Evolutionary conservation across 306 rosid species (phyloP), one percentile per base, ranked within the genome.

Genomic region (Trifolium dubium): DNA sequence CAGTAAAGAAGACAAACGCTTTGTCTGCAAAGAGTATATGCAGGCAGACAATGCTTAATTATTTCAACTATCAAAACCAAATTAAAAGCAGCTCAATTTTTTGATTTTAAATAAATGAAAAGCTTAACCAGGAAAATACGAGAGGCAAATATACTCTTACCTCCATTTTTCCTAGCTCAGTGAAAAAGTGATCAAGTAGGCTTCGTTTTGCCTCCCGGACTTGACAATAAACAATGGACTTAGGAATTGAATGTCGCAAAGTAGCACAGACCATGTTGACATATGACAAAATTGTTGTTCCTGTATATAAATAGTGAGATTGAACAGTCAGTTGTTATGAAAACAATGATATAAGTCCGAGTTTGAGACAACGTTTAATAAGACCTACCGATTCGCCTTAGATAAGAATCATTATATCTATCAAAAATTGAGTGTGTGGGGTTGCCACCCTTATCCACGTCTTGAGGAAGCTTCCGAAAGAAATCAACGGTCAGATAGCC

Each of bases 381-480:
- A 39, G 56, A 81, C 89, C 37, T 71, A 88, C 98, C 97, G 5
- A 93, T 90, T 72, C 97, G 84, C 84, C 97, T 79, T 61, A 93
- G 91, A 79, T 93, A 93, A 2, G 96, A 82, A 78, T 93, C 97
- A 64, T 91, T 93, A 76, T 91, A 91, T 93, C 98, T 87, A 64
- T 93, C 98, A 61, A 93, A 93, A 82, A 91, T 82, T 7, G 98
- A 93, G 83, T 91, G 98, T 0, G 98, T 91, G 39, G 98, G 98
- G 77, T 91, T 91, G 86, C 98, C 97, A 18, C 98, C 98, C 91
- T 93, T 93, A 53, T 93, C 98, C 74, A 91, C 83, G 34, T 93
- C 96, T 75, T 93, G 98, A 74, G 98, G 98, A 77, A 93, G 97
- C 84, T 88, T 91, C 66, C 98, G 85, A 78, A 93, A 93, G 93